A percentile compares a stretch with the other conserved stretches of the same genome.
phyloP scores from a whole-genome alignment of 108 stramenopile species.

The Cyclotella sp. region DNA sequence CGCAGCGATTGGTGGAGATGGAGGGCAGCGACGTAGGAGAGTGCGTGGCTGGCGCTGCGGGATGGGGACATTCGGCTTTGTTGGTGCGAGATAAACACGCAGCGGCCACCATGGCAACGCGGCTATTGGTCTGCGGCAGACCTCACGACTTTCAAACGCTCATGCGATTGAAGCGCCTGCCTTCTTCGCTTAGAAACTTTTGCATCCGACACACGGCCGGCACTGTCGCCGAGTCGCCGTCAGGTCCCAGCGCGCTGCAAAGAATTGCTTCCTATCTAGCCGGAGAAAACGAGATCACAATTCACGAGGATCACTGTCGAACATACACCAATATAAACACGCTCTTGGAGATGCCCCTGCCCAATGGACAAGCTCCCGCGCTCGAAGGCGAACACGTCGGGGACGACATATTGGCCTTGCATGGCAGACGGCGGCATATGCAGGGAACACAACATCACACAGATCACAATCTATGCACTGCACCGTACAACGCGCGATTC shows the following conservation, averaged over 20 bases:
- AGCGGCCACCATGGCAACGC: slow-evolving; percentile 18
- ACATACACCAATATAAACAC: slow-evolving; percentile 26
- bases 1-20: slow-evolving; percentile 30
- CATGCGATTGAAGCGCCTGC: slow-evolving; percentile 75
- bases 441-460: neutral
- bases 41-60: slow-evolving; percentile 59
- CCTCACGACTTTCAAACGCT: slow-evolving; percentile 84
- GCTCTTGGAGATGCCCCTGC: slow-evolving; percentile 36
- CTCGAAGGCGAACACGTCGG: slow-evolving; percentile 26
- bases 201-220: neutral
- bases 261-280: slow-evolving; percentile 35
- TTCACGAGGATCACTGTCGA: slow-evolving; percentile 43
- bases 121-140: slow-evolving; percentile 70
- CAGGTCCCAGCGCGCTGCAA: slow-evolving; percentile 16
- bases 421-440: neutral
- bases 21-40: slow-evolving; percentile 20
- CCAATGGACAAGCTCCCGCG: slow-evolving; percentile 35
- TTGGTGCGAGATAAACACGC: slow-evolving; percentile 20
- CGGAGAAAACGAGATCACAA: slow-evolving; percentile 45
- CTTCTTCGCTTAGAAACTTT: slow-evolving; percentile 48
- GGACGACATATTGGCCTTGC: neutral
- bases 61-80: slow-evolving; percentile 83
- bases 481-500: slow-evolving; percentile 25
- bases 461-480: neutral
- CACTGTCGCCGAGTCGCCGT: neutral